Evolutionary conservation across 2,329 filamentous ascomycete genomes (phyloP).

Genomic region (Fusarium falciforme): DNA sequence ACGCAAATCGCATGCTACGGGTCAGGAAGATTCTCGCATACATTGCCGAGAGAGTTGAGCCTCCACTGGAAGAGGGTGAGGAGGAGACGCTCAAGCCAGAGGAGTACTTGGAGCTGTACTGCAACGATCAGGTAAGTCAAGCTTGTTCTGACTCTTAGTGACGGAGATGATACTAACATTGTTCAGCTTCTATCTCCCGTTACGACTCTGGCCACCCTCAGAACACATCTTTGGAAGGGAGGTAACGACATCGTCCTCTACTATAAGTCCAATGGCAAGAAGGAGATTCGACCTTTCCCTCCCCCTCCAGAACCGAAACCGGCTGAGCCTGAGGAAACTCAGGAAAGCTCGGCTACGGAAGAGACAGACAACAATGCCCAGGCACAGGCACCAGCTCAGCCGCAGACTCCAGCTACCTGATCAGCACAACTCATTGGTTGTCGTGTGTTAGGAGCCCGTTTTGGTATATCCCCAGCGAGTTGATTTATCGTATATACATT

Average conservation of each 20-base stretch:
- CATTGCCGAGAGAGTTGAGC: slow-evolving; percentile 90
- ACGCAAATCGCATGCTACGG: slow-evolving; percentile 95
- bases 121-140: slow-evolving; percentile 83
- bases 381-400: background rate
- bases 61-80: slow-evolving; percentile 69
- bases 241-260: slow-evolving; percentile 91
- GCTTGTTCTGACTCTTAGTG: background rate
- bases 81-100: slow-evolving; percentile 78
- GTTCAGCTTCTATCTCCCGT: slow-evolving; percentile 74
- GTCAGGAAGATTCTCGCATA: slow-evolving; percentile 95
- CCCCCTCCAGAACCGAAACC: slow-evolving; percentile 31
- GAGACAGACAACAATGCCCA: slow-evolving; percentile 30
- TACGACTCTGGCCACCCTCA: slow-evolving; percentile 94
- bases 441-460: background rate
- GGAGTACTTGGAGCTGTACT: slow-evolving; percentile 95
- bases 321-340: slow-evolving; percentile 34
- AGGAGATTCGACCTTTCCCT: slow-evolving; percentile 62
- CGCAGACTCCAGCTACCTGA: slow-evolving; percentile 17
- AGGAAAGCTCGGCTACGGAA: slow-evolving; percentile 27
- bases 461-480: slow-evolving; percentile 24
- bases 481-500: slow-evolving; percentile 38
- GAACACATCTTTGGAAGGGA: slow-evolving; percentile 93
- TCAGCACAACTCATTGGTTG: background rate
- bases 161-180: slow-evolving; percentile 12
- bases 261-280: slow-evolving; percentile 93